A percentile compares a stretch with the other conserved stretches of the same genome.
phyloP scores from a whole-genome alignment of 345 rosid species.

The Noccaea bulbosa region DNA sequence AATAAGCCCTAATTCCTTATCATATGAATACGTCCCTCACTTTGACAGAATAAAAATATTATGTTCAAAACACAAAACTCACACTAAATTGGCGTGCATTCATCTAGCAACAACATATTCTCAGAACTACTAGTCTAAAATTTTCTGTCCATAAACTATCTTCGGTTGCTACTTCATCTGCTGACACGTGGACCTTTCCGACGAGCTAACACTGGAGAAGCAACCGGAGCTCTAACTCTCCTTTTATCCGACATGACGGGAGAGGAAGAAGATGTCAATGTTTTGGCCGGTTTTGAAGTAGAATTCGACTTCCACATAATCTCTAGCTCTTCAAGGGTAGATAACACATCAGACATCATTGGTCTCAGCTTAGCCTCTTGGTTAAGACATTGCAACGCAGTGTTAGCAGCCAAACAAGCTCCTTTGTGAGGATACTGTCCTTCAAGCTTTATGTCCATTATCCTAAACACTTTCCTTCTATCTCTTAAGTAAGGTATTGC shows the following conservation, averaged over 20 bases:
- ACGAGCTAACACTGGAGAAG: slow-evolving; percentile 20
- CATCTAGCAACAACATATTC: no score
- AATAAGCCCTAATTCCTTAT: no score
- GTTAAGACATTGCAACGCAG: slow-evolving; percentile 67
- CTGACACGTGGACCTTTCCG: slow-evolving; percentile 8
- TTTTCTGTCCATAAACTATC: no score
- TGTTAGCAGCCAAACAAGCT: slow-evolving; percentile 68
- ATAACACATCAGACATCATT: slow-evolving; percentile 76
- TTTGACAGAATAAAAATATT: no score
- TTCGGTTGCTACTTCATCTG: slow-evolving; percentile 14
- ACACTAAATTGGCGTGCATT: no score
- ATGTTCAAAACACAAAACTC: no score
- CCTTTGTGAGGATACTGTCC: slow-evolving; percentile 90
- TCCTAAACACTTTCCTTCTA: slow-evolving; percentile 75
- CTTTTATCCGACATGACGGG: background rate
- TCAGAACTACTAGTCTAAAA: no score
- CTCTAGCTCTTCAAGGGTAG: slow-evolving; percentile 59
- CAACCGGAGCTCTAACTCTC: slow-evolving; percentile 10
- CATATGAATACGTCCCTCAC: no score
- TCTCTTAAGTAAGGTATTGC: slow-evolving; percentile 82
- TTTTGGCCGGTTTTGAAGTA: slow-evolving; percentile 27
- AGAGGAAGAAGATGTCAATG: slow-evolving; percentile 20
- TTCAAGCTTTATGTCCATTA: slow-evolving; percentile 89
- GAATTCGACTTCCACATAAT: slow-evolving; percentile 13
- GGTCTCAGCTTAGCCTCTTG: slow-evolving; percentile 74